These are phyloP conservation scores for Calonectria montana DNA, from an alignment of 2,329 filamentous ascomycete species.

Conservation along the genomic window DNA sequence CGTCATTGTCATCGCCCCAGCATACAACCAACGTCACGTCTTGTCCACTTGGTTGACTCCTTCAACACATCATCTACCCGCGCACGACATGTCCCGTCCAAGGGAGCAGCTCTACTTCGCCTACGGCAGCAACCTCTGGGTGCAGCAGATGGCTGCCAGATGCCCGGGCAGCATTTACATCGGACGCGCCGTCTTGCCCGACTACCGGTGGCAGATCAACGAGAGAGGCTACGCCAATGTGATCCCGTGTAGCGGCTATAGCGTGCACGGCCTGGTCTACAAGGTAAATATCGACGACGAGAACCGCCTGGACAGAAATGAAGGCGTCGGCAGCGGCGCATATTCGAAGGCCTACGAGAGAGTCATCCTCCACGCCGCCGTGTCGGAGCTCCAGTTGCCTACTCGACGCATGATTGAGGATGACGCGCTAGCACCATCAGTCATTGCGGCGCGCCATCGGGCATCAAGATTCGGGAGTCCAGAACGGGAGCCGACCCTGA, in stretches of 20 bases:
- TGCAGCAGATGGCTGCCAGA: constrained; percentile 16
- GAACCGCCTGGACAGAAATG: neutral
- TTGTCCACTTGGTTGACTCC: neutral
- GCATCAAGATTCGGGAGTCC: neutral
- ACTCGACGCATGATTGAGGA: neutral
- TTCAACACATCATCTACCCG: neutral
- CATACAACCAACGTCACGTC: neutral
- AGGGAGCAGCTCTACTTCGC: constrained; percentile 14
- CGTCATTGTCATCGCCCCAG: neutral
- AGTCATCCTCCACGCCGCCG: neutral
- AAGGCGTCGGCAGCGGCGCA: neutral
- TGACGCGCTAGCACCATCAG: neutral
- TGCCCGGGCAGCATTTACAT: constrained; percentile 16
- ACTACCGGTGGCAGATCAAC: constrained; percentile 18
- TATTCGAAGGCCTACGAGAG: neutral
- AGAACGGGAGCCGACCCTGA: neutral
- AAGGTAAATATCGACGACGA: neutral
- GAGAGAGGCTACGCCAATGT: constrained; percentile 19
- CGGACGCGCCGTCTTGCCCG: constrained; percentile 3
- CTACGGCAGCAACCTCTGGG: constrained; percentile 20
- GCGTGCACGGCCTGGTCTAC: neutral
- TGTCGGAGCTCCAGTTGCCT: neutral
- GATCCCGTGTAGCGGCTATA: constrained; percentile 3
- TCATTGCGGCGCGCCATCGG: neutral
- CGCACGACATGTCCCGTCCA: neutral